These are phyloP conservation scores for Tylopilus subfusipes DNA, from an alignment of 768 basidiomycete species.

Conservation along the genomic window DNA sequence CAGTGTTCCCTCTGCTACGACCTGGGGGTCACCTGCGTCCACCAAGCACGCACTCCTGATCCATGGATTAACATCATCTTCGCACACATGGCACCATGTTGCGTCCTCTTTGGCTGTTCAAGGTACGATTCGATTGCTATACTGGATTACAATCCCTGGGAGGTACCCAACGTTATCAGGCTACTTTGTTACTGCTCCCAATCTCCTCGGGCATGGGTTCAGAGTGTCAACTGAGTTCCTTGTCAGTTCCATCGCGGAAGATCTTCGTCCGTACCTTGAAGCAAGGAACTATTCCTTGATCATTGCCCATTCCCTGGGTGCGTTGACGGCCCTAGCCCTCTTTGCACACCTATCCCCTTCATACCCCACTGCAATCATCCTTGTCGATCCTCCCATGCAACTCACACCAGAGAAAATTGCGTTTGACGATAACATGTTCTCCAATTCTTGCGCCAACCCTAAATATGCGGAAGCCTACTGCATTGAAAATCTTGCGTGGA, in stretches of 20 bases:
- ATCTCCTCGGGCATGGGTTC: slow-evolving; percentile 16
- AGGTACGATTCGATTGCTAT: background rate
- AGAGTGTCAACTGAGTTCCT: slow-evolving; percentile 10
- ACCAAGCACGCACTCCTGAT: slow-evolving; percentile 25
- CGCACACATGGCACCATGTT: slow-evolving; percentile 19
- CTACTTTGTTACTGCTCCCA: slow-evolving; percentile 21
- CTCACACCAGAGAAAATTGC: background rate
- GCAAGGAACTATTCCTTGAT: slow-evolving; percentile 14
- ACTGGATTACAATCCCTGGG: too few species aligned
- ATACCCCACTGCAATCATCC: slow-evolving; percentile 14
- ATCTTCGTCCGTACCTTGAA: slow-evolving; percentile 18
- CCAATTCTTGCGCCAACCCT: background rate
- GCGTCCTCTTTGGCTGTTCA: slow-evolving; percentile 14
- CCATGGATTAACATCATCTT: slow-evolving; percentile 24
- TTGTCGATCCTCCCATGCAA: slow-evolving; percentile 22
- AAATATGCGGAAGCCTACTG: background rate
- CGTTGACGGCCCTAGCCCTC: slow-evolving; percentile 1
- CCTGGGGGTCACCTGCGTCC: slow-evolving; percentile 22
- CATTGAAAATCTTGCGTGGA: slow-evolving; percentile 16
- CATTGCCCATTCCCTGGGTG: slow-evolving; percentile 24
- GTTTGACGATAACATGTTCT: background rate
- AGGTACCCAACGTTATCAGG: slow-evolving; percentile 5
- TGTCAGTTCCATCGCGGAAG: slow-evolving; percentile 8
- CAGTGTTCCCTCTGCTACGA: slow-evolving; percentile 14
- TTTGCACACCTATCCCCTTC: background rate